Evolutionary conservation across 164 flowering plant genomes (phyloP), one percentile per base, ranked within the genome.

Genomic region (Aristolochia californica): DNA sequence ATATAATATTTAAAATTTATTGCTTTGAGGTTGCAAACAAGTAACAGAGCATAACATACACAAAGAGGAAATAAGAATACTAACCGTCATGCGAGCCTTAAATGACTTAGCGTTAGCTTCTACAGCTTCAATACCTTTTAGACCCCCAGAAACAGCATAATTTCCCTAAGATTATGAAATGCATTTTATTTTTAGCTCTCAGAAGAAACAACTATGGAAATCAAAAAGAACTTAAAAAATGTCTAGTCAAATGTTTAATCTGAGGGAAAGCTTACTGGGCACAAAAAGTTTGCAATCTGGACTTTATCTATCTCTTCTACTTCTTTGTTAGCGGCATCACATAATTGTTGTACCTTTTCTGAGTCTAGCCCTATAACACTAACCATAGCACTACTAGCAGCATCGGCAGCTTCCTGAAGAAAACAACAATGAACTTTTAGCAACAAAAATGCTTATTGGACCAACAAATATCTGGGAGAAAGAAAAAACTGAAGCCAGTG

Each of bases 61-160:
- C 17, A 45, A 34, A 50, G 22, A 15, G 20, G 2, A 2, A 30
- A 2, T 7, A 5, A 20, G 23, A 43, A 28, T 48, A 58, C 57
- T 71, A 77, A 94, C 99, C 64, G 95, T 82, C 99, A 94, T 90
- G 64, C 99, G 81, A 69, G 97, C 97, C 71, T 94, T 90, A 69
- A 94, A 94, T 17, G 93, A 90, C 71, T 94, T 90, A 55, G 96
- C 99, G 68, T 86, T 94, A 56, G 95, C 95, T 77, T 94, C 97
- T 26, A 94, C 82, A 13, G 84, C 91, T 83, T 89, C 96, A 16
- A 93, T 67, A 71, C 97, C 98, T 75, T 83, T 85, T 14, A 87
- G 56, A 28, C 98, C 98, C 43, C 99, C 97, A 68, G 99, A 94
- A 53, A 94, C 96, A 13, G 96, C 99, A 78, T 94, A 94, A 53